phyloP scores from a whole-genome alignment of 208 protist genomes.

The Crithidia expoeki region DNA sequence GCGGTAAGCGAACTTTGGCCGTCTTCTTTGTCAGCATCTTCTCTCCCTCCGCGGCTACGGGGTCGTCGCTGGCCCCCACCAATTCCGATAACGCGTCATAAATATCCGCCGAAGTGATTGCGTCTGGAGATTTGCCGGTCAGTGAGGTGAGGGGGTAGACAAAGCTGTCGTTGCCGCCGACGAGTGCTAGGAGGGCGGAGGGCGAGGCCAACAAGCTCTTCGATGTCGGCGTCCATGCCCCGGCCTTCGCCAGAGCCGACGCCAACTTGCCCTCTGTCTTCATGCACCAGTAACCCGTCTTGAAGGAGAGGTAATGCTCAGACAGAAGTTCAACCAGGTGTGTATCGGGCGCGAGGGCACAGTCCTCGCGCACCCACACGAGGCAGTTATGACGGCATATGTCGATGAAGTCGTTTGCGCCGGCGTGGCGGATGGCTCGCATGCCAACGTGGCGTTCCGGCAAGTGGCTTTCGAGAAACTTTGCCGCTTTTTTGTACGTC shows the following conservation, averaged over 20 bases:
- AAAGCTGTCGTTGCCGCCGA: constrained; percentile 65
- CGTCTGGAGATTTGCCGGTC: constrained; percentile 28
- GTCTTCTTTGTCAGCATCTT: not conserved
- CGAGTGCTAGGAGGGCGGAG: constrained; percentile 48
- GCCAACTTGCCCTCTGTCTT: constrained; percentile 41
- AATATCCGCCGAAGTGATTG: constrained; percentile 41
- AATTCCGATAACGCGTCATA: constrained; percentile 35
- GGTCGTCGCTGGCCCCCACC: constrained; percentile 20
- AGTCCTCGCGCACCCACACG: constrained; percentile 72
- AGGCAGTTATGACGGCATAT: constrained; percentile 76
- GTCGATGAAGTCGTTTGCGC: constrained; percentile 55
- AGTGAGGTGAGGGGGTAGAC: constrained; percentile 42
- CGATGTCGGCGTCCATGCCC: constrained; percentile 29
- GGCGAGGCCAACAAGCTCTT: constrained; percentile 17
- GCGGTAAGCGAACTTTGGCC: constrained; percentile 15
- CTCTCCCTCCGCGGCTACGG: constrained; percentile 1
- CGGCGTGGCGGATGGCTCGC: constrained; percentile 41
- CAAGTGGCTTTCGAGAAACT: constrained; percentile 60
- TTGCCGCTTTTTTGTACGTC: constrained; percentile 59
- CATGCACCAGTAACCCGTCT: constrained; percentile 76
- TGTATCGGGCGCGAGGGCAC: constrained; percentile 22
- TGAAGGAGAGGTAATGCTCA: constrained; percentile 62
- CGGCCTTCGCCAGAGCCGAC: constrained; percentile 24
- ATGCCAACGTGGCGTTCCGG: constrained; percentile 52
- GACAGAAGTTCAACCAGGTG: constrained; percentile 37